These are phyloP conservation scores for Saturnispora gosingensis DNA, from an alignment of 805 yeast genomes.

Conservation along the genomic window DNA sequence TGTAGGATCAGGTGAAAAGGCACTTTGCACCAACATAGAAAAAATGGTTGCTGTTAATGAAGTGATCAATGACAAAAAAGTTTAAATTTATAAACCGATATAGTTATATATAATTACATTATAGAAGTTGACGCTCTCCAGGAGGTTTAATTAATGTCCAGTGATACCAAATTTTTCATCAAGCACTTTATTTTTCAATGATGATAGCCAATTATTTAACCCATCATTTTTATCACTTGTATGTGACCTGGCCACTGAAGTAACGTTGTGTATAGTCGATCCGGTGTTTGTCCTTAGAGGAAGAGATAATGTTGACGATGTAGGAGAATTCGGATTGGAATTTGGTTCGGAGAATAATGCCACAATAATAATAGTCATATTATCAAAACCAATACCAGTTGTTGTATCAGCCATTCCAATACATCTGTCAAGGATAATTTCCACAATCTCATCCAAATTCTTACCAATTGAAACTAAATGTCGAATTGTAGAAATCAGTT, in stretches of 20 bases:
- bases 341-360: neutral
- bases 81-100: neutral
- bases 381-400: constrained; percentile 76
- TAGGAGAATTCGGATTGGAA: neutral
- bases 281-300: constrained; percentile 1
- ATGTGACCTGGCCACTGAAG: neutral
- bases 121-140: neutral
- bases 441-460: constrained; percentile 49
- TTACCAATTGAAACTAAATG: constrained; percentile 49
- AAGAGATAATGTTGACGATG: neutral
- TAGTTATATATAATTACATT: neutral
- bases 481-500: constrained; percentile 45
- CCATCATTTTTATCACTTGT: constrained; percentile 1
- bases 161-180: constrained; percentile 29
- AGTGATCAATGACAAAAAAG: neutral
- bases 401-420: constrained; percentile 60
- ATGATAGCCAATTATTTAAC: constrained; percentile 49
- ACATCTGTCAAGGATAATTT: constrained; percentile 53
- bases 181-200: constrained; percentile 35
- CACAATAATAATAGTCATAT: constrained; percentile 67
- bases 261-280: neutral
- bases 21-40: constrained; percentile 36
- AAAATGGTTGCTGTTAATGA: constrained; percentile 14
- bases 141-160: constrained; percentile 11
- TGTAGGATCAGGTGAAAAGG: constrained; percentile 58